A percentile compares a stretch with the other conserved stretches of the same genome.
Evolutionary conservation across 352 stramenopile genomes (phyloP).

Genomic region (Pythium plurisporium): DNA sequence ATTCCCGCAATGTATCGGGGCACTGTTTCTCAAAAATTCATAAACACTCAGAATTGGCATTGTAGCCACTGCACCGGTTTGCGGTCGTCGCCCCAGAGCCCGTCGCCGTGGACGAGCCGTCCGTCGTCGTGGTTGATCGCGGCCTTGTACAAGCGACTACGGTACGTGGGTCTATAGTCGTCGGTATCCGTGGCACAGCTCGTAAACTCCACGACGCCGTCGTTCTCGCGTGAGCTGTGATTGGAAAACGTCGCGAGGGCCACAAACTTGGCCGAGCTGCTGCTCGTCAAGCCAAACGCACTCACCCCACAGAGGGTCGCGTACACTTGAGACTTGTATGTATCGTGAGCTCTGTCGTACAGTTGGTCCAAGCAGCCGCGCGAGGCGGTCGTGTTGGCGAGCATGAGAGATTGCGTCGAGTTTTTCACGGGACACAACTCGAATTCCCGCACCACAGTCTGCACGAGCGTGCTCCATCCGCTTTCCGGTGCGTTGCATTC

Average conservation of each 20-base stretch:
- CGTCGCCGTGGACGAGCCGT: conserved; percentile 28
- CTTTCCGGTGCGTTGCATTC: conserved; percentile 19
- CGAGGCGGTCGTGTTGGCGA: conserved; percentile 7
- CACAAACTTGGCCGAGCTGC: conserved; percentile 16
- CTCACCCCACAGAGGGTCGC: conserved; percentile 30
- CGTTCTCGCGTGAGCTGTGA: conserved; percentile 26
- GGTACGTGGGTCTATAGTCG: too few species aligned
- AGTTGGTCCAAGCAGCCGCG: conserved; percentile 7
- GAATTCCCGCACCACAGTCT: conserved; percentile 8
- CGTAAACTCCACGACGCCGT: conserved; percentile 33
- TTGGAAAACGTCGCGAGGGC: conserved; percentile 18
- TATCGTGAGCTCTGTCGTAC: conserved; percentile 1
- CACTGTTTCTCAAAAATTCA: not conserved
- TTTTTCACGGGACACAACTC: conserved; percentile 7
- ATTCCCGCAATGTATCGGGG: conserved; percentile 5
- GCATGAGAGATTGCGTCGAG: conserved; percentile 1
- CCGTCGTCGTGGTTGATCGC: conserved; percentile 35
- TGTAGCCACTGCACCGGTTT: conserved; percentile 46
- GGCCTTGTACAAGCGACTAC: conserved; percentile 32
- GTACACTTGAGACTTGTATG: conserved; percentile 4
- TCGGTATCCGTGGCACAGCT: conserved; percentile 21
- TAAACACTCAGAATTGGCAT: conserved; percentile 28
- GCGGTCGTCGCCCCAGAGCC: conserved; percentile 30
- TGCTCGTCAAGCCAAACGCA: conserved; percentile 17
- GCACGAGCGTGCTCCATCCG: too few species aligned